Conservation (phyloP, 768 basidiomycete species). For the Rhodotorula graminis region DNA sequence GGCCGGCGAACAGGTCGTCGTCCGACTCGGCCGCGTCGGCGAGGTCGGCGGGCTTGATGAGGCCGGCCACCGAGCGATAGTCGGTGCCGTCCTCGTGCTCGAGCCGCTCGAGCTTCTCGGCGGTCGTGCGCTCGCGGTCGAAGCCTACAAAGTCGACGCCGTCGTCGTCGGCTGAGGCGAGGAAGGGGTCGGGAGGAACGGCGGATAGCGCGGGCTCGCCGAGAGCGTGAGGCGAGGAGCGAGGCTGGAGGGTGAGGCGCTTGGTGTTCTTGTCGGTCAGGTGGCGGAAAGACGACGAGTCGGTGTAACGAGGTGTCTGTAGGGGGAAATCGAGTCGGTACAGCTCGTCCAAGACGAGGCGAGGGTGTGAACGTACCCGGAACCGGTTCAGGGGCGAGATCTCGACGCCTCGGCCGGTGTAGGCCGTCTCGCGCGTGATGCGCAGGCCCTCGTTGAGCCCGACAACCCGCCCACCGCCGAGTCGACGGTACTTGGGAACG, state of each 20-base stretch:
- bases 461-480: slow-evolving; percentile 22
- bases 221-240: slow-evolving; percentile 3
- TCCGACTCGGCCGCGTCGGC: neutral
- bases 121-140: slow-evolving; percentile 1
- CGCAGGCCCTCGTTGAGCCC: slow-evolving; percentile 35
- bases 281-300: slow-evolving; percentile 21
- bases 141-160: slow-evolving; percentile 23
- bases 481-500: slow-evolving; percentile 18
- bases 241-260: slow-evolving; percentile 27
- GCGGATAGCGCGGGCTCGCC: slow-evolving; percentile 10
- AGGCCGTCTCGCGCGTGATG: slow-evolving; percentile 34
- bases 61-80: slow-evolving; percentile 41
- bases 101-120: slow-evolving; percentile 21
- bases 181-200: neutral
- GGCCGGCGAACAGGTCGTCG: slow-evolving; percentile 23
- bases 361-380: too few species aligned
- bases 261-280: slow-evolving; percentile 28
- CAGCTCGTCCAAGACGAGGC: too few species aligned
- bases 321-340: too few species aligned
- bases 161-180: neutral
- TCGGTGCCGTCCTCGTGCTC: slow-evolving; percentile 38
- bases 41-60: slow-evolving; percentile 28
- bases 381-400: slow-evolving; percentile 25
- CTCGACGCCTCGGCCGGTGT: slow-evolving; percentile 21
- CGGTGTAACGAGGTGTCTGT: slow-evolving; percentile 38